Evolutionary conservation across 345 rosid species (phyloP).

Genomic region (Fremontodendron californicum): DNA sequence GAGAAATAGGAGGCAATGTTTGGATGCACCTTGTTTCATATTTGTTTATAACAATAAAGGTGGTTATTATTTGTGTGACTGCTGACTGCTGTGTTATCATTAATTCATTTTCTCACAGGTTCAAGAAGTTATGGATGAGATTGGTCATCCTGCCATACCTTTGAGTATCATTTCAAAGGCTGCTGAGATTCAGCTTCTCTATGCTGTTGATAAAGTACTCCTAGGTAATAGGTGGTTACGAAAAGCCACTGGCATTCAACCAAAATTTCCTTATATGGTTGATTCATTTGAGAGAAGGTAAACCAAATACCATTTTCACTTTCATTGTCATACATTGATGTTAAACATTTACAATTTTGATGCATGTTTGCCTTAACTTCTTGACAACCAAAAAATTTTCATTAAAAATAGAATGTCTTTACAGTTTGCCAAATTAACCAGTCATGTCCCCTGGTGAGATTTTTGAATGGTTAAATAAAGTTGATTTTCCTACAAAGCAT

Average conservation of each 20-base stretch:
- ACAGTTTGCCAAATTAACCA: neutral
- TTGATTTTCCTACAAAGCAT: neutral
- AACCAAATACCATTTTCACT: neutral
- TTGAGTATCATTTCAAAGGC: constrained; percentile 88
- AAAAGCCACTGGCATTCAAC: constrained; percentile 91
- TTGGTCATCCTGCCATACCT: constrained; percentile 79
- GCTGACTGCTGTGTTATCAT: neutral
- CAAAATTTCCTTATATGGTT: constrained; percentile 81
- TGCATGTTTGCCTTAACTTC: constrained; percentile 4
- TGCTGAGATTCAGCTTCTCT: constrained; percentile 81
- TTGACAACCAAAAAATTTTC: neutral
- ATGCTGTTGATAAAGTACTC: constrained; percentile 76
- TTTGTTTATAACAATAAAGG: neutral
- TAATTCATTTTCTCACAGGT: constrained; percentile 59
- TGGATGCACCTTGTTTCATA: neutral
- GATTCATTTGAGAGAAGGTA: constrained; percentile 96
- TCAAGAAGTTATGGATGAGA: constrained; percentile 89
- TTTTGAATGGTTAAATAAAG: neutral
- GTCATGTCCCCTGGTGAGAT: neutral
- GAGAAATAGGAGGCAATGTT: neutral
- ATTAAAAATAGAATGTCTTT: neutral
- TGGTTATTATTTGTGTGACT: neutral
- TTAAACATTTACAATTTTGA: neutral
- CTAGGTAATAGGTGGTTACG: constrained; percentile 93
- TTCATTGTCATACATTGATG: neutral